phyloP scores from a whole-genome alignment of 345 rosid genomes.

The Lagerstroemia speciosa region DNA sequence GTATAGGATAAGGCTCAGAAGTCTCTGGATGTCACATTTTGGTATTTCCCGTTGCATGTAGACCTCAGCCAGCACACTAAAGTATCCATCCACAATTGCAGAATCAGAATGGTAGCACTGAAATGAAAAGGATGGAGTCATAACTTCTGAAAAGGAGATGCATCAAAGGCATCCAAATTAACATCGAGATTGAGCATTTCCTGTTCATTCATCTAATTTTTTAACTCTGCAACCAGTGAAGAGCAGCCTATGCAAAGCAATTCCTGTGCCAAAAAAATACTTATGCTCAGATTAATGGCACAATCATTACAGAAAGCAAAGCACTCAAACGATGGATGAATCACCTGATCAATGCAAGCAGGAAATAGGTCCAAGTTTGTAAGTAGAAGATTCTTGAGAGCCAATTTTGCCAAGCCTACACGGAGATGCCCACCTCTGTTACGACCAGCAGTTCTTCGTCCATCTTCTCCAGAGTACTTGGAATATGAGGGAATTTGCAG shows the following conservation, averaged over 20 bases:
- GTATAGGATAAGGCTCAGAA: conserved; percentile 89
- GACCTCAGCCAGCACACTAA: conserved; percentile 96
- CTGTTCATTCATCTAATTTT: background rate
- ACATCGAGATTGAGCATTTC: background rate
- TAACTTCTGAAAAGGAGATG: conserved; percentile 10
- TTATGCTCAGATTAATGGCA: background rate
- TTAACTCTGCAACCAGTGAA: too few species aligned
- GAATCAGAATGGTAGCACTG: conserved; percentile 98
- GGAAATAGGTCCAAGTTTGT: conserved; percentile 96
- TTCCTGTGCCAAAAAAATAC: background rate
- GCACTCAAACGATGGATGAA: background rate
- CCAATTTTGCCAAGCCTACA: conserved; percentile 84
- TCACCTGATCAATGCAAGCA: conserved; percentile 97
- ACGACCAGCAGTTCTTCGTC: conserved; percentile 74
- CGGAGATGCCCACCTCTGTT: conserved; percentile 90
- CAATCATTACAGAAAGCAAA: background rate
- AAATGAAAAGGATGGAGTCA: conserved; percentile 11
- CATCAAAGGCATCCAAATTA: background rate
- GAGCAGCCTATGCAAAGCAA: background rate
- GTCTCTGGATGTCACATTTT: conserved; percentile 92
- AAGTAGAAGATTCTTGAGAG: conserved; percentile 91
- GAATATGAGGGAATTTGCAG: conserved; percentile 87
- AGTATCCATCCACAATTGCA: conserved; percentile 95
- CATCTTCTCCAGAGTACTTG: conserved; percentile 77
- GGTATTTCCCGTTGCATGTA: conserved; percentile 99